Base-by-base conservation (phyloP, 1,284 basidiomycete genomes). In the Laetiporus sulphureus region DNA sequence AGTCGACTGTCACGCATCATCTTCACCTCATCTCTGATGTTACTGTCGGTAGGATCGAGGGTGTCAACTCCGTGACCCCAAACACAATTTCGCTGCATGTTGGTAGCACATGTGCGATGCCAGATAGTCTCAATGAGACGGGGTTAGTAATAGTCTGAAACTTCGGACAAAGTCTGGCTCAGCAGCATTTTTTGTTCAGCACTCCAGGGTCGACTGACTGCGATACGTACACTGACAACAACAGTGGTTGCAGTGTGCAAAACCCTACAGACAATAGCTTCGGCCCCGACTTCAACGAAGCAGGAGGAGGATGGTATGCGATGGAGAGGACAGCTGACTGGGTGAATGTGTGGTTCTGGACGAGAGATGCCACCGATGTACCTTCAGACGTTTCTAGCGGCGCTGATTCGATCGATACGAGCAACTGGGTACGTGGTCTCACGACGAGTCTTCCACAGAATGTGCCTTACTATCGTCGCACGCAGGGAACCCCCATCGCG, bases 171-270 rank as follows among this genome's bases (percentile, higher is more conserved):
- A n/a, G n/a, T n/a, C n/a, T n/a, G n/a, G n/a, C n/a, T n/a, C n/a
- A n/a, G n/a, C n/a, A n/a, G n/a, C n/a, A n/a, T n/a, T n/a, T n/a
- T n/a, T n/a, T 13, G 13, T 27, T 27, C 27, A 47, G 54, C 4
- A 53, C 52, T 8, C 21, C 49, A 8, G 42, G 48, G 13, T 35
- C 43, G 16, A 38, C 43, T 21, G 65, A 81, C 51, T 90, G 86
- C 54, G 68, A 80, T 45, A 54, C 69, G 3, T 66, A 69, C 32
- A 67, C 67, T 21, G 76, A 77, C 52, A 67, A 65, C 30, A 84
- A 86, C 58, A 56, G 70, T 2, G 83, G 83, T 1, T 87, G 84
- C 52, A 75, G 75, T 4, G 79, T 84, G 23, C 56, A 61, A 33
- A 65, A 75, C 35, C 66, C 66, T 2, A 57, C 60, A 18, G 40